Evolutionary conservation across 148 eudicot species (phyloP).

Genomic region (Vaccinium vitisidaea): DNA sequence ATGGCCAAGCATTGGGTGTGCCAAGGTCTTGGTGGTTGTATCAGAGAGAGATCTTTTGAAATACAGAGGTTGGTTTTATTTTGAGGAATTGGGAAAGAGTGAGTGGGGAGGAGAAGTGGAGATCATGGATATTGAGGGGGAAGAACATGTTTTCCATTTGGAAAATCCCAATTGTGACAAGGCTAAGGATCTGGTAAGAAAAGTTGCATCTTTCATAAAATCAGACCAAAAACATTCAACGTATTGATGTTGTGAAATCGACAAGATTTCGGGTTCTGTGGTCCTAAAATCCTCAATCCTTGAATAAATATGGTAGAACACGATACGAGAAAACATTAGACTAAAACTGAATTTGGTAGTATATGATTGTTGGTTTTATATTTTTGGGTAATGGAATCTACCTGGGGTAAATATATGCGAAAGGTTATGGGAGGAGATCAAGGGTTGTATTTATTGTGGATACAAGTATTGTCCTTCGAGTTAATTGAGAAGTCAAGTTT

Average conservation of each 20-base stretch:
- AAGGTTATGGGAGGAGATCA: background rate
- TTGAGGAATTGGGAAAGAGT: constrained; percentile 21
- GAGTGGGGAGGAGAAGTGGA: constrained; percentile 30
- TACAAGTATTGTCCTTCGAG: too few relatives aligned
- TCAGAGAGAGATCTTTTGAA: constrained; percentile 22
- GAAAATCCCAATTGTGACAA: constrained; percentile 17
- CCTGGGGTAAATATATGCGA: too few relatives aligned
- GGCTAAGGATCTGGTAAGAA: constrained; percentile 16
- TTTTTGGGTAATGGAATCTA: too few relatives aligned
- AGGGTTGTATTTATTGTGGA: background rate
- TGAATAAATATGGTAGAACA: background rate
- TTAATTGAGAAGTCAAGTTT: too few relatives aligned
- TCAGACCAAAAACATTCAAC: background rate
- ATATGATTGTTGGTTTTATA: too few relatives aligned
- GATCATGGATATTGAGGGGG: constrained; percentile 24
- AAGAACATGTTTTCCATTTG: constrained; percentile 32
- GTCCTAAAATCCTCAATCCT: too few relatives aligned
- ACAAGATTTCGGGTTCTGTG: too few relatives aligned
- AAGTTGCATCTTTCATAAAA: constrained; percentile 8
- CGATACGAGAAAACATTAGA: background rate
- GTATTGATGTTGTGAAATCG: background rate
- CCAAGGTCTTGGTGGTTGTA: constrained; percentile 24
- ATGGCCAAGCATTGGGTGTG: constrained; percentile 17
- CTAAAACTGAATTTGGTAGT: too few relatives aligned
- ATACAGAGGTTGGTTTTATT: constrained; percentile 29